These are phyloP conservation scores for Gaeumannomyces sp. DNA, from an alignment of 2,329 filamentous ascomycete genomes.

Conservation along the genomic window DNA sequence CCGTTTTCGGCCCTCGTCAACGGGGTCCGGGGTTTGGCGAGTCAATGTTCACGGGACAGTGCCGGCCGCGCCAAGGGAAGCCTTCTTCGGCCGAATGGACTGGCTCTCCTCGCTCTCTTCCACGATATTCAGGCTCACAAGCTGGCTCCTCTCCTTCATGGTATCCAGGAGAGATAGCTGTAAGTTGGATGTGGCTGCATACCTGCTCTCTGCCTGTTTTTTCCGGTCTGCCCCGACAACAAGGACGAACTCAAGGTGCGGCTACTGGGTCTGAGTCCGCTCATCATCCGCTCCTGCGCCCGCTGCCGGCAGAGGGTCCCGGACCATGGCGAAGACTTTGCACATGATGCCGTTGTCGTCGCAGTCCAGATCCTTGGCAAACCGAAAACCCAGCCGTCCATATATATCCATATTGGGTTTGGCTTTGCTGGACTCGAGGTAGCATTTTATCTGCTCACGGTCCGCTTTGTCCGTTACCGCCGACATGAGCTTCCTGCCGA, in stretches of 20 bases:
- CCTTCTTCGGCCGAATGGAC: background rate
- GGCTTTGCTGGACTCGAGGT: slow-evolving; percentile 63
- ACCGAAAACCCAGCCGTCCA: slow-evolving; percentile 60
- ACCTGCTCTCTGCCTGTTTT: too few relatives aligned
- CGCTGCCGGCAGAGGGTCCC: slow-evolving; percentile 27
- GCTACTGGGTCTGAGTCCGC: background rate
- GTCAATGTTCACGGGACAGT: background rate
- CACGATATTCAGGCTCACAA: background rate
- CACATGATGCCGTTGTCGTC: slow-evolving; percentile 53
- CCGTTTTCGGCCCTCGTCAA: background rate
- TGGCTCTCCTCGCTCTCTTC: background rate
- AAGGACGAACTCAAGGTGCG: background rate
- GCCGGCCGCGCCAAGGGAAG: background rate
- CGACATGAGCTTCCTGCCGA: slow-evolving; percentile 59
- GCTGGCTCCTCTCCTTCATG: background rate
- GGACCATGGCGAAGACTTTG: slow-evolving; percentile 43
- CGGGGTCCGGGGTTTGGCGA: too few relatives aligned
- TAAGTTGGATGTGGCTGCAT: too few relatives aligned
- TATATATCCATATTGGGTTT: slow-evolving; percentile 67
- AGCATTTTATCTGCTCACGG: slow-evolving; percentile 56
- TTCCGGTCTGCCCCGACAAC: too few relatives aligned
- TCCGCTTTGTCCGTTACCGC: slow-evolving; percentile 59
- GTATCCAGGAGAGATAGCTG: background rate
- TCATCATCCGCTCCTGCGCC: background rate
- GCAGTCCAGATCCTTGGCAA: slow-evolving; percentile 60